These are phyloP conservation scores for Colletotrichum lentis DNA, from an alignment of 2,329 filamentous ascomycete species.

Conservation along the genomic window DNA sequence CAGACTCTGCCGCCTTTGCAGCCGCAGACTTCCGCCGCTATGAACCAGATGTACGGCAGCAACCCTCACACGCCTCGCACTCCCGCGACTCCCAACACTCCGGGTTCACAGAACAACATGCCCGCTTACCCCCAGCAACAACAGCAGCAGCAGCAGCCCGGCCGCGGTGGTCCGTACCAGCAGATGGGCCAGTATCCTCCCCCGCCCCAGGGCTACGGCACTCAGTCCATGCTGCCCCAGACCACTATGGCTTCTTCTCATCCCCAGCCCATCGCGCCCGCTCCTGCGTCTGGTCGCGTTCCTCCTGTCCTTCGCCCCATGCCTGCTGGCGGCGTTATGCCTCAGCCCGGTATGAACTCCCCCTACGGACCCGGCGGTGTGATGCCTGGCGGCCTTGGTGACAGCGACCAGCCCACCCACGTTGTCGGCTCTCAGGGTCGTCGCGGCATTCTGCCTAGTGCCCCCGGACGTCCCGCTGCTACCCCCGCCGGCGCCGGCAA, in stretches of 20 bases:
- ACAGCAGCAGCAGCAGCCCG: slow-evolving; percentile 49
- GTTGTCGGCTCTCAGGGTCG: slow-evolving; percentile 95
- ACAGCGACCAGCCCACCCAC: slow-evolving; percentile 77
- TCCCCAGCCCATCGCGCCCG: slow-evolving; percentile 79
- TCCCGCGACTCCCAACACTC: slow-evolving; percentile 69
- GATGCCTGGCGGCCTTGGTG: slow-evolving; percentile 65
- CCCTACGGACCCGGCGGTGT: slow-evolving; percentile 67
- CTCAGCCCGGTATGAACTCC: slow-evolving; percentile 64
- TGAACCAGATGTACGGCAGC: slow-evolving; percentile 65
- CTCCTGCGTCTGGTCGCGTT: slow-evolving; percentile 65
- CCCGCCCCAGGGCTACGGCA: slow-evolving; percentile 63
- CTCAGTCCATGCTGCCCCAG: slow-evolving; percentile 72
- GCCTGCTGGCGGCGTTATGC: slow-evolving; percentile 71
- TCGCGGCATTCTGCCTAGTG: slow-evolving; percentile 88
- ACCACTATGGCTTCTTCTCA: slow-evolving; percentile 72
- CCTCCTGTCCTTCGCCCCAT: slow-evolving; percentile 74
- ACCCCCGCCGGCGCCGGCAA: slow-evolving; percentile 73
- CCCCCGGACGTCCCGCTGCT: slow-evolving; percentile 83
- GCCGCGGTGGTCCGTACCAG: slow-evolving; percentile 60
- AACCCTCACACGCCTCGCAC: slow-evolving; percentile 70
- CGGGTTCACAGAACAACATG: slow-evolving; percentile 63
- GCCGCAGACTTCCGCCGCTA: slow-evolving; percentile 54
- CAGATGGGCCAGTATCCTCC: slow-evolving; percentile 66
- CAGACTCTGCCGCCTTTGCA: slow-evolving; percentile 66
- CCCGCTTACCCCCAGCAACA: slow-evolving; percentile 61